These are phyloP conservation scores for Chlorociboria aeruginascens DNA, from an alignment of 495 filamentous ascomycete species.

Conservation along the genomic window DNA sequence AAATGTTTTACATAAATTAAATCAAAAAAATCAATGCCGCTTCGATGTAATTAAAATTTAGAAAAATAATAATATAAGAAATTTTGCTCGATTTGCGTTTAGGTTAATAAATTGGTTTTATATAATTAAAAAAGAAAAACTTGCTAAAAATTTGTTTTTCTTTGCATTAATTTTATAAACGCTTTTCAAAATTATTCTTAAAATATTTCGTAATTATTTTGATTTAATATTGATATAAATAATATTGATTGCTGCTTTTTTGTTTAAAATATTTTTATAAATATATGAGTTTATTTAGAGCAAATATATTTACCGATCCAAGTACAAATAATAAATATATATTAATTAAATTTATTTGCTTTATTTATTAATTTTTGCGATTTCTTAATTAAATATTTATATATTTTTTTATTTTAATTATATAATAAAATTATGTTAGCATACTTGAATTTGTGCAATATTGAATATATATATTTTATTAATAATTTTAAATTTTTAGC, in stretches of 20 bases:
- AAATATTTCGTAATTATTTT: conserved; percentile 9
- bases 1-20: conserved; percentile 18
- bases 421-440: conserved; percentile 21
- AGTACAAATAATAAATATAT: conserved; percentile 67
- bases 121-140: background rate
- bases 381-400: conserved; percentile 68
- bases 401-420: conserved; percentile 42
- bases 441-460: background rate
- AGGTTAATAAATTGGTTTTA: background rate
- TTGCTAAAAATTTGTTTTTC: conserved; percentile 13
- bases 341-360: conserved; percentile 60
- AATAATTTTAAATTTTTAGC: conserved; percentile 65
- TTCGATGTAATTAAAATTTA: too few species aligned
- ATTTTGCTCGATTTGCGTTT: too few species aligned
- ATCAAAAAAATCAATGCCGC: background rate
- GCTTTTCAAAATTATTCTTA: conserved; percentile 11
- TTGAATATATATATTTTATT: conserved; percentile 44
- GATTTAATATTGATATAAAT: conserved; percentile 14
- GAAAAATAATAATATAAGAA: too few species aligned
- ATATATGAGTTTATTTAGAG: background rate
- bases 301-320: conserved; percentile 1
- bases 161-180: conserved; percentile 4
- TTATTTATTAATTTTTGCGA: conserved; percentile 50
- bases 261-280: background rate
- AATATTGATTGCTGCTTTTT: conserved; percentile 1